Evolutionary conservation across 306 rosid genomes (phyloP).

Genomic region (Prunus armeniaca): DNA sequence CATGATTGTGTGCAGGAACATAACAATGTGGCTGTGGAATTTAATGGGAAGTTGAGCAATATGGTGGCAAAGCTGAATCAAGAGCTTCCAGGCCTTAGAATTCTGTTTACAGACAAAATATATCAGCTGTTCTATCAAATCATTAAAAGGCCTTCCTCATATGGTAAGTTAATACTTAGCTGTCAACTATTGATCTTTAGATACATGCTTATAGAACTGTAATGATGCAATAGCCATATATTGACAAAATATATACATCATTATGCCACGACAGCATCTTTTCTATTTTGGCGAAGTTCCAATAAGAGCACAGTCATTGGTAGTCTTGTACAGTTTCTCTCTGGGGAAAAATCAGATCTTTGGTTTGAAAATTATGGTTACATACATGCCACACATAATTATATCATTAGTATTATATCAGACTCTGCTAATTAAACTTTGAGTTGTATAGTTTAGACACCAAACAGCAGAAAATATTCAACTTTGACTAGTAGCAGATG

Average conservation of each 20-base stretch:
- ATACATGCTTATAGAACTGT: neutral
- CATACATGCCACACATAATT: neutral
- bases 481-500: too few relatives aligned
- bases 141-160: slow-evolving; percentile 33
- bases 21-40: slow-evolving; percentile 41
- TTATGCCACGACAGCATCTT: neutral
- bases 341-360: neutral
- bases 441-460: too few relatives aligned
- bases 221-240: neutral
- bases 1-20: slow-evolving; percentile 32
- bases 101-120: slow-evolving; percentile 15
- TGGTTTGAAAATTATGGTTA: neutral
- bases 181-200: neutral
- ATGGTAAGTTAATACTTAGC: slow-evolving; percentile 24
- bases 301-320: neutral
- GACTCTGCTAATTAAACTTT: too few relatives aligned
- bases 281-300: neutral
- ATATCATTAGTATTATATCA: neutral
- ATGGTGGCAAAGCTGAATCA: slow-evolving; percentile 27
- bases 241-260: neutral
- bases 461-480: neutral
- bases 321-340: neutral
- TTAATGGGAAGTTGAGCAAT: slow-evolving; percentile 36
- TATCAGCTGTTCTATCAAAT: slow-evolving; percentile 23
- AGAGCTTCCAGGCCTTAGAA: slow-evolving; percentile 33